These are phyloP conservation scores for Gloeostereum incarnatum DNA, from an alignment of 768 basidiomycete genomes.

Conservation along the genomic window DNA sequence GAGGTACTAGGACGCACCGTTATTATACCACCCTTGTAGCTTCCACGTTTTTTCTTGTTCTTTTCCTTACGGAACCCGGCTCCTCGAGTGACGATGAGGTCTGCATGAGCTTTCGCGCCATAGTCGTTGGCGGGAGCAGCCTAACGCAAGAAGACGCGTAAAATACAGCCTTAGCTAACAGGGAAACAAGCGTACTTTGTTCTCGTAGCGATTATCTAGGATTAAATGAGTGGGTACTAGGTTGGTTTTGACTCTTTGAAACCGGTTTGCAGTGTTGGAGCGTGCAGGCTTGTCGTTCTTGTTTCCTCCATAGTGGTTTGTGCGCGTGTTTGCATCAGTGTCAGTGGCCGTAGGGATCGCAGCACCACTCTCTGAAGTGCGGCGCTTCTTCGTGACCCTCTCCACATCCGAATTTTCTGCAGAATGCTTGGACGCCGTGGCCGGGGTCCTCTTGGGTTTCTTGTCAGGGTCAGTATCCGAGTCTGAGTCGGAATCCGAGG, in stretches of 20 bases:
- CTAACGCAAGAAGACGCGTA: constrained; percentile 26
- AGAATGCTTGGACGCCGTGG: not conserved
- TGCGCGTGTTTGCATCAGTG: constrained; percentile 7
- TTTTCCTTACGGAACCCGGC: constrained; percentile 98
- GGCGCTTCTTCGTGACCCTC: constrained; percentile 51
- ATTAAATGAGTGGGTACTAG: constrained; percentile 29
- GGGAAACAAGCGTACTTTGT: constrained; percentile 52
- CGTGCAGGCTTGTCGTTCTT: constrained; percentile 22
- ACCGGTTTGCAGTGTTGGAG: constrained; percentile 55
- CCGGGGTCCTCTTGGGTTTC: not conserved
- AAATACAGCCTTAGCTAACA: not conserved
- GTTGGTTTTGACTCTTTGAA: constrained; percentile 70
- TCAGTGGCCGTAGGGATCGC: constrained; percentile 37
- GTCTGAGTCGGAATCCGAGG: constrained; percentile 20
- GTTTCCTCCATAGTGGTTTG: constrained; percentile 11
- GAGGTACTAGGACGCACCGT: constrained; percentile 45
- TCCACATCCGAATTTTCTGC: not conserved
- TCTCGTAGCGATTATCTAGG: constrained; percentile 71
- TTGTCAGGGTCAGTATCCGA: constrained; percentile 12
- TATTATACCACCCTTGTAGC: constrained; percentile 91
- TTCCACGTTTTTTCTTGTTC: constrained; percentile 98
- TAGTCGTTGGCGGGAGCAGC: constrained; percentile 71
- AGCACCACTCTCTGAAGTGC: constrained; percentile 38
- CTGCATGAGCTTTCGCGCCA: constrained; percentile 74
- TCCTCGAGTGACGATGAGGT: constrained; percentile 89